Evolutionary conservation across 768 basidiomycete genomes (phyloP).

Genomic region (Polyporus arcularius): DNA sequence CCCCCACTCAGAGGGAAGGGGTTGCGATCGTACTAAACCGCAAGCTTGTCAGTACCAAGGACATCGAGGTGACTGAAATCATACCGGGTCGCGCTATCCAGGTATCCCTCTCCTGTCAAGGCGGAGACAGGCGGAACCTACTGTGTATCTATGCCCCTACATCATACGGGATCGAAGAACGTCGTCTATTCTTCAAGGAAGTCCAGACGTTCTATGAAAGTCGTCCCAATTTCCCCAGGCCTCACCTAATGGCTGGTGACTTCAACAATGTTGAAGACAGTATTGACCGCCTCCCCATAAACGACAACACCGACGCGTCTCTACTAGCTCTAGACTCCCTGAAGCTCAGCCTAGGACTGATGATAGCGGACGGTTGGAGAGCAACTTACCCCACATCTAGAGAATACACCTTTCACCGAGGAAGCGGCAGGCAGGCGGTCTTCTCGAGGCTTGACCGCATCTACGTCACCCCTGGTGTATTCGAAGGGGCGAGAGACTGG

Average conservation of each 20-base stretch:
- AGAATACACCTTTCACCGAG: slow-evolving; percentile 1
- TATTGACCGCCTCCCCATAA: not conserved
- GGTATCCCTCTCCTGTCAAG: no score
- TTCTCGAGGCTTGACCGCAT: not conserved
- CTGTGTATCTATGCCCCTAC: no score
- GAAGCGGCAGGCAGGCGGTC: not conserved
- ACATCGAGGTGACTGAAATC: no score
- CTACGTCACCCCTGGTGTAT: no score
- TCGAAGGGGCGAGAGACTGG: no score
- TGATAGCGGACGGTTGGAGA: slow-evolving; percentile 1
- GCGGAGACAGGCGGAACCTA: no score
- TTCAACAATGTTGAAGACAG: slow-evolving; percentile 5
- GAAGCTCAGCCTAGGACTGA: not conserved
- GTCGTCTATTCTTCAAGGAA: not conserved
- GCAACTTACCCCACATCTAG: not conserved
- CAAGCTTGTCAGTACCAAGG: no score
- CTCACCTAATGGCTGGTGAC: slow-evolving; percentile 1
- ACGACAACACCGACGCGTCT: not conserved
- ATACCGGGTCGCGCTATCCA: no score
- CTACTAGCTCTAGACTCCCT: no score
- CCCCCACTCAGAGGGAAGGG: no score
- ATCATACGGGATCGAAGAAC: no score
- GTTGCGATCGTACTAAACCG: no score
- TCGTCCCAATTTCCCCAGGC: not conserved
- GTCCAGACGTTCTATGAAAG: not conserved